These are phyloP conservation scores for Globisporangium acanthophoron DNA, from an alignment of 352 stramenopile species.

Conservation along the genomic window DNA sequence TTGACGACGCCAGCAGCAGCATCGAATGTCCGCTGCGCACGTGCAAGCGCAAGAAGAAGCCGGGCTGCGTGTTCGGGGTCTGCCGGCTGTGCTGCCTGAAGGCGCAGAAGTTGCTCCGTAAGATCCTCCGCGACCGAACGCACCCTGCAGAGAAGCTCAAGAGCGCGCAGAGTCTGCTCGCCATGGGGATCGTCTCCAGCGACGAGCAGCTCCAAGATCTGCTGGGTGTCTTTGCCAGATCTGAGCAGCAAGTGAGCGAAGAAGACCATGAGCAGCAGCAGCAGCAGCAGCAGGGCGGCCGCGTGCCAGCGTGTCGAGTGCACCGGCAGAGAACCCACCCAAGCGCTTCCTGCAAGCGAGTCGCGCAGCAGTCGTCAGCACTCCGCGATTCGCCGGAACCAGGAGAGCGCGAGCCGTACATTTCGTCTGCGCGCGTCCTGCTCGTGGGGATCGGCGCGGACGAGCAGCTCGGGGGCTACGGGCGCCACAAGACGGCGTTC, in stretches of 20 bases:
- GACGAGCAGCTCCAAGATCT: constrained; percentile 13
- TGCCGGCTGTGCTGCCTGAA: constrained; percentile 50
- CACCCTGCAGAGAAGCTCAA: constrained; percentile 12
- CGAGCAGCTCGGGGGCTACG: constrained; percentile 94
- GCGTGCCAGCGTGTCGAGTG: constrained; percentile 20
- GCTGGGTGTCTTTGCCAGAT: constrained; percentile 11
- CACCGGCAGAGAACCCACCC: constrained; percentile 18
- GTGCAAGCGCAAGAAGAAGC: constrained; percentile 44
- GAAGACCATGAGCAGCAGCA: too few relatives aligned
- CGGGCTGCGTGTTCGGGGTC: constrained; percentile 30
- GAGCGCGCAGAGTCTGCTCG: constrained; percentile 15
- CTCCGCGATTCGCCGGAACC: neutral
- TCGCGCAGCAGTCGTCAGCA: neutral
- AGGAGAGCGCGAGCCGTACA: constrained; percentile 18
- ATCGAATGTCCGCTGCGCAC: constrained; percentile 26
- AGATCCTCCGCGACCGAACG: constrained; percentile 7
- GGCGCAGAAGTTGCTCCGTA: constrained; percentile 27
- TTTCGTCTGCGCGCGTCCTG: constrained; percentile 62
- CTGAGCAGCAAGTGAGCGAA: neutral
- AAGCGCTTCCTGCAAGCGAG: neutral
- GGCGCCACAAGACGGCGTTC: constrained; percentile 89
- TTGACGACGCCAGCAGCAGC: neutral
- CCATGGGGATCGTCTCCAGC: constrained; percentile 23
- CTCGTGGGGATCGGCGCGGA: constrained; percentile 94
- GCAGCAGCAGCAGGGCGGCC: too few relatives aligned